phyloP scores from a whole-genome alignment of 129 eudicot species.

The Flaveria ramosissima region DNA sequence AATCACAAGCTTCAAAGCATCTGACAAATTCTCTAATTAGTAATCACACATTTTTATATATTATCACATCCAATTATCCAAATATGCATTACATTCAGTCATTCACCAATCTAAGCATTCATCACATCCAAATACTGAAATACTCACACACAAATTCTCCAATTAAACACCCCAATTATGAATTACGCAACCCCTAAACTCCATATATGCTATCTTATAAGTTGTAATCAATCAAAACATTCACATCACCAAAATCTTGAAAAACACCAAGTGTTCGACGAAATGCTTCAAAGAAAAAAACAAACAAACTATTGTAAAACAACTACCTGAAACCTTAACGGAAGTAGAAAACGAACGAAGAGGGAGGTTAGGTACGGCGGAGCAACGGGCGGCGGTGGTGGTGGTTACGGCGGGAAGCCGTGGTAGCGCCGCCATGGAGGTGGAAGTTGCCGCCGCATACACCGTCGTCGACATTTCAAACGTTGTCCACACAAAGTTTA shows the following conservation, averaged over 20 bases:
- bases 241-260: not conserved
- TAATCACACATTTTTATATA: too few relatives aligned
- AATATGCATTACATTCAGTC: too few relatives aligned
- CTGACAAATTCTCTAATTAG: too few relatives aligned
- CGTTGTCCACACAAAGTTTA: slow-evolving; percentile 34
- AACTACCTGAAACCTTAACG: slow-evolving; percentile 57
- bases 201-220: not conserved
- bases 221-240: not conserved
- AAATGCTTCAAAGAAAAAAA: slow-evolving; percentile 30
- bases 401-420: slow-evolving; percentile 42
- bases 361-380: slow-evolving; percentile 60
- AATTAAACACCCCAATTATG: not conserved
- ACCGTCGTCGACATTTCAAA: slow-evolving; percentile 37
- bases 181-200: not conserved
- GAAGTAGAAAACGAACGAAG: slow-evolving; percentile 48
- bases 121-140: not conserved
- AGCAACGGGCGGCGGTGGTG: slow-evolving; percentile 34
- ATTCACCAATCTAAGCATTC: not conserved
- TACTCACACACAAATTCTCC: not conserved
- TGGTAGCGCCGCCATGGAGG: slow-evolving; percentile 67
- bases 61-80: too few relatives aligned
- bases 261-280: slow-evolving; percentile 28
- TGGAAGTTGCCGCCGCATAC: slow-evolving; percentile 50
- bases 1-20: not conserved
- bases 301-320: slow-evolving; percentile 4